phyloP scores from a whole-genome alignment of 805 yeast genomes.

The Zygosaccharomyces gambellarensis region DNA sequence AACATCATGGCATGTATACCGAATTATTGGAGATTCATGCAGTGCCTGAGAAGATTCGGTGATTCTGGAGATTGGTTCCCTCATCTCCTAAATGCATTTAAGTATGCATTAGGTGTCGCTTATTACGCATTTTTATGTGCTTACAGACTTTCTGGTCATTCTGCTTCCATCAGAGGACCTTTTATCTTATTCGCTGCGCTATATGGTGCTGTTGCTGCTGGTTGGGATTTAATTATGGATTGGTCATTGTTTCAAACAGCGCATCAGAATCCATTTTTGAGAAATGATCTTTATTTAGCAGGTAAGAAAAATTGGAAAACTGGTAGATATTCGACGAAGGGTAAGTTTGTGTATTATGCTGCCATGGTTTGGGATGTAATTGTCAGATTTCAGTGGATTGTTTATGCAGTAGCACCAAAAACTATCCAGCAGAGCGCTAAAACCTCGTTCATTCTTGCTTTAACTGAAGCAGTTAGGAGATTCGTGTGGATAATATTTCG shows the following conservation, averaged over 20 bases:
- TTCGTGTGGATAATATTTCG: conserved; percentile 88
- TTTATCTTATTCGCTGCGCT: conserved; percentile 71
- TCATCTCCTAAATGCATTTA: conserved; percentile 82
- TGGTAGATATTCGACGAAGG: conserved; percentile 27
- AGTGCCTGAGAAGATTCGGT: conserved; percentile 83
- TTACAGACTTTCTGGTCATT: conserved; percentile 48
- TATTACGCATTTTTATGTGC: conserved; percentile 72
- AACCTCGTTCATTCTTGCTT: conserved; percentile 76
- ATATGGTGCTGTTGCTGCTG: conserved; percentile 62
- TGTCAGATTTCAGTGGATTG: conserved; percentile 86
- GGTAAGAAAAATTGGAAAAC: conserved; percentile 34
- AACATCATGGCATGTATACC: conserved; percentile 86
- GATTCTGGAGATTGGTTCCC: conserved; percentile 97
- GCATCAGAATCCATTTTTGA: conserved; percentile 51
- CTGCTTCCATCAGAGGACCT: conserved; percentile 41
- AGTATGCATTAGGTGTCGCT: conserved; percentile 61
- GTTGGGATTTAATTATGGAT: conserved; percentile 95
- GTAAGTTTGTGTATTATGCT: conserved; percentile 53
- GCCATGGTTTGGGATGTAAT: conserved; percentile 72
- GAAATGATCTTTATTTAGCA: conserved; percentile 70
- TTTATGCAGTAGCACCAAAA: conserved; percentile 70
- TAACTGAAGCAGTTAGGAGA: conserved; percentile 78
- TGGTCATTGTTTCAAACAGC: conserved; percentile 80
- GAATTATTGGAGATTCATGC: conserved; percentile 83
- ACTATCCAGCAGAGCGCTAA: conserved; percentile 85